Conservation (phyloP, 2,329 filamentous ascomycete genomes). For the Xylaria arbuscula region DNA sequence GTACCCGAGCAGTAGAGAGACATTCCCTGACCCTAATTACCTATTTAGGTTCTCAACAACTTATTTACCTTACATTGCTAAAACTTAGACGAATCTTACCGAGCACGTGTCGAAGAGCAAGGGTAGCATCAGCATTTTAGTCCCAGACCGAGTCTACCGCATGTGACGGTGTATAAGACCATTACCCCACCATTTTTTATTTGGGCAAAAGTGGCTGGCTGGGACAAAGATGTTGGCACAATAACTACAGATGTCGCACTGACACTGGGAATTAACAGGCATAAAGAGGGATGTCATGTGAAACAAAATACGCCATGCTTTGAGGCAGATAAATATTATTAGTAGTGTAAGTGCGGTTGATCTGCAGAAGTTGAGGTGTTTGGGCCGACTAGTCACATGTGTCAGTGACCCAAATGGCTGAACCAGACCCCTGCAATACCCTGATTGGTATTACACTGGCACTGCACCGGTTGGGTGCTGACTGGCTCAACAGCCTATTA, state of each 20-base stretch:
- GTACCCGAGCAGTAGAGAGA: too few species aligned
- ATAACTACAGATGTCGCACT: too few species aligned
- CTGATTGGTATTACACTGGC: neutral
- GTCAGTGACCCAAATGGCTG: constrained; percentile 14
- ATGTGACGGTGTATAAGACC: neutral
- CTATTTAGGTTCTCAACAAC: too few species aligned
- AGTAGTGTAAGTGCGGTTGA: neutral
- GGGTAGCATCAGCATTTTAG: neutral
- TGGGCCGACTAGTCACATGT: constrained; percentile 21
- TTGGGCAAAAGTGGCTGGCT: neutral
- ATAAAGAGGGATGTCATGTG: neutral
- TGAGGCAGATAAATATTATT: neutral
- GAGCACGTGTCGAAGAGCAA: neutral
- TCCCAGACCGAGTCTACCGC: neutral
- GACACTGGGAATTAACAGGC: neutral
- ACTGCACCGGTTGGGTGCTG: constrained; percentile 20
- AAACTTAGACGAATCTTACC: neutral
- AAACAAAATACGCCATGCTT: neutral
- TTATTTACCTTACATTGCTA: neutral
- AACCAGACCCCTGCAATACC: neutral
- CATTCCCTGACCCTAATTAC: neutral
- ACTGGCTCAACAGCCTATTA: constrained; percentile 29
- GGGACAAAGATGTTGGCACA: neutral
- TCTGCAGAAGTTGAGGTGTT: neutral
- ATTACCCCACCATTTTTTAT: neutral